Percentiles rank a stretch among this genome's conserved stretches.
Conservation (phyloP, 805 yeast genomes). For the Metschnikowia rubicola region DNA sequence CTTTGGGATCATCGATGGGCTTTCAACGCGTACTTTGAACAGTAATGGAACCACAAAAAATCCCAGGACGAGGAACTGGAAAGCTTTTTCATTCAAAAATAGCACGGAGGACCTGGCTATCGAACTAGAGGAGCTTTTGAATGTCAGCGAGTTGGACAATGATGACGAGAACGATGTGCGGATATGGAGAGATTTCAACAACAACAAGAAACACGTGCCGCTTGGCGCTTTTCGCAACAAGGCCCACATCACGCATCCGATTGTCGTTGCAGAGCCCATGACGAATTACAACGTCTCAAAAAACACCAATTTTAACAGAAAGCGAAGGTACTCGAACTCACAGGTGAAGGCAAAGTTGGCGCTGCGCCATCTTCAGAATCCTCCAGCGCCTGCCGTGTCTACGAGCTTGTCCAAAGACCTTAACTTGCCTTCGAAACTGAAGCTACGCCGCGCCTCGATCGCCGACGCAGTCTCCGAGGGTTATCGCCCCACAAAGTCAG, state of each 20-base stretch:
- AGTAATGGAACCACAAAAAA: constrained; percentile 10
- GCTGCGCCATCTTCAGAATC: constrained; percentile 11
- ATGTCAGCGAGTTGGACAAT: constrained; percentile 84
- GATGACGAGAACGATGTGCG: constrained; percentile 54
- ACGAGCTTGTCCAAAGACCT: constrained; percentile 12
- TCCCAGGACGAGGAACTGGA: constrained; percentile 20
- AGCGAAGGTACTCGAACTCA: constrained; percentile 11
- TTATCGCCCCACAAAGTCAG: constrained; percentile 67
- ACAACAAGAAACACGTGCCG: constrained; percentile 56
- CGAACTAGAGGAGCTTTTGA: constrained; percentile 75
- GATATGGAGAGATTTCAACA: constrained; percentile 45
- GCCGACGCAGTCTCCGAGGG: constrained; percentile 79
- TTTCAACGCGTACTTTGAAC: constrained; percentile 77
- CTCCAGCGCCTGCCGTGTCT: constrained; percentile 5
- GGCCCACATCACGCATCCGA: constrained; percentile 20
- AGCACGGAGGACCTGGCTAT: constrained; percentile 36
- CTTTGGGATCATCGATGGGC: constrained; percentile 91
- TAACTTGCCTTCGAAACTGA: constrained; percentile 28
- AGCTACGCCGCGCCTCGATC: constrained; percentile 60
- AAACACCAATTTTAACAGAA: constrained; percentile 24
- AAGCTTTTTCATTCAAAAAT: constrained; percentile 19
- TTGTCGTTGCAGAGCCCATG: constrained; percentile 24
- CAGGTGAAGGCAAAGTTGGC: constrained; percentile 15
- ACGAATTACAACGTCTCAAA: constrained; percentile 27
- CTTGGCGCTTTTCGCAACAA: constrained; percentile 88